Percentiles rank a stretch among this genome's conserved stretches.
Evolutionary conservation across 1,139 yeast species (phyloP).

Genomic region (Taphrina betulina): DNA sequence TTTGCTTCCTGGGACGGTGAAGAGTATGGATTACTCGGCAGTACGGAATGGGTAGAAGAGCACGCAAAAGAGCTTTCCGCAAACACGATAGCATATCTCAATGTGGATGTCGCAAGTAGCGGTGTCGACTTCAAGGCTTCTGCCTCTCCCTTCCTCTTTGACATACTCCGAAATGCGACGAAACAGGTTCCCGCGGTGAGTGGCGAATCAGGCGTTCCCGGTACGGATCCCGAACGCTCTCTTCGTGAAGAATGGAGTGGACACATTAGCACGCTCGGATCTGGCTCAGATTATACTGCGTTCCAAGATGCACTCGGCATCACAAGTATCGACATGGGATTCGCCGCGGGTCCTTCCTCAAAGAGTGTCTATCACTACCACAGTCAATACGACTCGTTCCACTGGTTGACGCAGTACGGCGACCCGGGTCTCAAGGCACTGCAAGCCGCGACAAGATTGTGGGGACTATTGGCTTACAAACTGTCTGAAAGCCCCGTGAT

Average conservation of each 20-base stretch:
- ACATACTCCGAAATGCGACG: conserved; percentile 43
- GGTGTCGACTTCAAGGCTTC: conserved; percentile 52
- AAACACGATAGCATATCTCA: conserved; percentile 59
- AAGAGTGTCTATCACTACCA: conserved; percentile 67
- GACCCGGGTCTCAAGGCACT: conserved; percentile 62
- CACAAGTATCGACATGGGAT: conserved; percentile 62
- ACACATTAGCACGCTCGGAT: conserved; percentile 53
- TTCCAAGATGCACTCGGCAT: conserved; percentile 67
- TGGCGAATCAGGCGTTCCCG: conserved; percentile 46
- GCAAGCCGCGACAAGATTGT: conserved; percentile 53
- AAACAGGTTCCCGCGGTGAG: conserved; percentile 48
- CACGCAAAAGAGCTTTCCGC: conserved; percentile 49
- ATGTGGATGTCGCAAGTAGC: conserved; percentile 60
- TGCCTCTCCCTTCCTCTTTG: conserved; percentile 56
- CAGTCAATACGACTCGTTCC: conserved; percentile 44
- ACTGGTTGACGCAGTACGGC: conserved; percentile 62
- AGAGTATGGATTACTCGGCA: conserved; percentile 65
- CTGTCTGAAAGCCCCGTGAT: conserved; percentile 52
- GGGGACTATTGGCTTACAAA: conserved; percentile 53
- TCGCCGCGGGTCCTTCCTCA: conserved; percentile 45
- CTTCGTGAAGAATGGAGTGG: conserved; percentile 59
- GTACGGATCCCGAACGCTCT: conserved; percentile 42
- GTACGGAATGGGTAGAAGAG: conserved; percentile 69
- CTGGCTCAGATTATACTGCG: conserved; percentile 69
- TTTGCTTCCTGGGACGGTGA: conserved; percentile 76